Percentiles rank a stretch among this genome's conserved stretches.
Evolutionary conservation across 257 asterid species (phyloP).

Genomic region (Gentiana macrophylla): DNA sequence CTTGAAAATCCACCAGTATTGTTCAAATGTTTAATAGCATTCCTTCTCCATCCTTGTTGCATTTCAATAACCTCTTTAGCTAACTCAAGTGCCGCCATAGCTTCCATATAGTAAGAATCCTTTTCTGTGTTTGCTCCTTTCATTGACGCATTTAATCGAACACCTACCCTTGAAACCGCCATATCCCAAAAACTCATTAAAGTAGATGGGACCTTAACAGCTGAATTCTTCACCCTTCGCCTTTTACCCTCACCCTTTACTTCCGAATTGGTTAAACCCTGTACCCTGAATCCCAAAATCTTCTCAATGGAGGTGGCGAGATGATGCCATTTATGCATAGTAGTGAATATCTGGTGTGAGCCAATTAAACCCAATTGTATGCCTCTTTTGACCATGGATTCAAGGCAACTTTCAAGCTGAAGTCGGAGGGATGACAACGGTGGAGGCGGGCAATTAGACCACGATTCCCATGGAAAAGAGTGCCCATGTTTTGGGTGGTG

Average conservation of each 20-base stretch:
- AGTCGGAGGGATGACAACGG: slow-evolving; percentile 30
- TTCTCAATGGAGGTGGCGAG: slow-evolving; percentile 58
- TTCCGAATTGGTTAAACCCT: not conserved
- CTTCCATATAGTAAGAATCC: slow-evolving; percentile 65
- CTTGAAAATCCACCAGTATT: slow-evolving; percentile 71
- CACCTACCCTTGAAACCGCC: slow-evolving; percentile 58
- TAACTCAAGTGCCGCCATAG: slow-evolving; percentile 69
- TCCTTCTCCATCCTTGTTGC: slow-evolving; percentile 71
- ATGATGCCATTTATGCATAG: slow-evolving; percentile 82
- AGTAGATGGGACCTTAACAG: slow-evolving; percentile 4
- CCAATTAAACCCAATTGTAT: slow-evolving; percentile 67
- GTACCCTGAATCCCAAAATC: slow-evolving; percentile 30
- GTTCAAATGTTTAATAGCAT: slow-evolving; percentile 77
- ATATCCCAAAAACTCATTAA: slow-evolving; percentile 58
- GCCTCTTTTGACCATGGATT: slow-evolving; percentile 58
- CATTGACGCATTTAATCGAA: slow-evolving; percentile 39
- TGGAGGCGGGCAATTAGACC: slow-evolving; percentile 61
- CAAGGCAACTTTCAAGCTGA: slow-evolving; percentile 79
- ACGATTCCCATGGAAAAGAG: slow-evolving; percentile 87
- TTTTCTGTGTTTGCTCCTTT: slow-evolving; percentile 38
- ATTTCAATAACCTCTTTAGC: slow-evolving; percentile 77
- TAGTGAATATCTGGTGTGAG: slow-evolving; percentile 73
- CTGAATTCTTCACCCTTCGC: slow-evolving; percentile 16
- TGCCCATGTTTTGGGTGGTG: slow-evolving; percentile 84
- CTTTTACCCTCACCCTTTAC: slow-evolving; percentile 1